Conservation (phyloP, 2,329 filamentous ascomycete genomes). For the Penicillium crustosum region DNA sequence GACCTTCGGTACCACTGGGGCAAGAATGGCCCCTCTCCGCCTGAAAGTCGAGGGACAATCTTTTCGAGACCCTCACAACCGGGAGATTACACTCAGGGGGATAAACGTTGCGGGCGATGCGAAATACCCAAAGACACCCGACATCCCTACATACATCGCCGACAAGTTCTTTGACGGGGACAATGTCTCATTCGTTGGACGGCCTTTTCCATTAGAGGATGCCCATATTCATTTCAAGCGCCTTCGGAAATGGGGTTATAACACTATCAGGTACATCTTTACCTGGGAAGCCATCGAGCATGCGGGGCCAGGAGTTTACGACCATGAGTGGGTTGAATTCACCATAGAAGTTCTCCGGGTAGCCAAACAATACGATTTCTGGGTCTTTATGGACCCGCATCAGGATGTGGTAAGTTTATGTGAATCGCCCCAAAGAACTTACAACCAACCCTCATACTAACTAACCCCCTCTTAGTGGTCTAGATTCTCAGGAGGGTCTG, state of each 20-base stretch:
- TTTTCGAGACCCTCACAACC: conserved; percentile 77
- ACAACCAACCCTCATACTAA: conserved; percentile 27
- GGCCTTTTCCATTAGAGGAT: conserved; percentile 80
- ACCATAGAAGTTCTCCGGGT: conserved; percentile 81
- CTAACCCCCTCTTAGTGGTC: conserved; percentile 66
- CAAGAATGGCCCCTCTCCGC: conserved; percentile 68
- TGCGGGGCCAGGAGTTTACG: conserved; percentile 83
- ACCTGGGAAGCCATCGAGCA: conserved; percentile 99
- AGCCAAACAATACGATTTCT: conserved; percentile 89
- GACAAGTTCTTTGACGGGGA: conserved; percentile 91
- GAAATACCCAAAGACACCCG: conserved; percentile 80
- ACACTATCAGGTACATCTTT: conserved; percentile 93
- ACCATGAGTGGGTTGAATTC: conserved; percentile 89
- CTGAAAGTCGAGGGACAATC: conserved; percentile 80
- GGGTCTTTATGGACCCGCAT: conserved; percentile 97
- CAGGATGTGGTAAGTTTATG: conserved; percentile 80
- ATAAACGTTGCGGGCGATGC: conserved; percentile 92
- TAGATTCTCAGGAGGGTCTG: conserved; percentile 87
- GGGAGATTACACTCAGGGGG: conserved; percentile 84
- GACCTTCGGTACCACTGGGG: not conserved
- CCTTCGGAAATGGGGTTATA: conserved; percentile 87
- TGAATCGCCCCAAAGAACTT: conserved; percentile 1
- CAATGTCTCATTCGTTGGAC: conserved; percentile 80
- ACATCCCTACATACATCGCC: conserved; percentile 74
- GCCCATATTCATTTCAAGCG: conserved; percentile 83